Percentiles rank a stretch among this genome's conserved stretches.
Evolutionary conservation across 2,329 filamentous ascomycete genomes (phyloP).

Genomic region (Grosmannia serpens): DNA sequence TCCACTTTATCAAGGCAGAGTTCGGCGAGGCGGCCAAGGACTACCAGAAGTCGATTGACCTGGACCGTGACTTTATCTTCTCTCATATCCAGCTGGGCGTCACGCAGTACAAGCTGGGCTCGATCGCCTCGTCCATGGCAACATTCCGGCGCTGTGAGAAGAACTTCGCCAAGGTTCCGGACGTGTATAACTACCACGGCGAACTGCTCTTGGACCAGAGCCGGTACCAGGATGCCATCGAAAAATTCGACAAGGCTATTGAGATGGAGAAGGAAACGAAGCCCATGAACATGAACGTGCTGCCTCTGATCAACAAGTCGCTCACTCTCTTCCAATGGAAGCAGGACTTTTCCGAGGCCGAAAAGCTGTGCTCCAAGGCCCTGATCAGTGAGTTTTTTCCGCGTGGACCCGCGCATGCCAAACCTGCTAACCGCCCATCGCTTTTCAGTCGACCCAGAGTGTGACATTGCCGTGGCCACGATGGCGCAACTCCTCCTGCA

Average conservation of each 20-base stretch:
- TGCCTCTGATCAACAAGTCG: conserved; percentile 97
- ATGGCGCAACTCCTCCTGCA: conserved; percentile 97
- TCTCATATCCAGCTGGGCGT: conserved; percentile 98
- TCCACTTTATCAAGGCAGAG: conserved; percentile 95
- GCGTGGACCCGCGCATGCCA: too few species aligned
- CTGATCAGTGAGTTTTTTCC: conserved; percentile 59
- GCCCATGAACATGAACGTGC: conserved; percentile 91
- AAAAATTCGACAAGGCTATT: conserved; percentile 97
- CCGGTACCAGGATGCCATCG: conserved; percentile 88
- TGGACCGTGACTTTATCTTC: conserved; percentile 95
- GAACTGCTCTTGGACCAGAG: conserved; percentile 93
- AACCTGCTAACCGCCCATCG: background rate
- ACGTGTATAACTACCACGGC: conserved; percentile 99
- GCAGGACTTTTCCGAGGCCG: conserved; percentile 86
- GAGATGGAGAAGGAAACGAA: conserved; percentile 95
- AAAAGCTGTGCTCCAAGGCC: conserved; percentile 94
- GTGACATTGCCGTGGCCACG: conserved; percentile 95
- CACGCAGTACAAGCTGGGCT: conserved; percentile 99
- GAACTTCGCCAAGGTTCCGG: conserved; percentile 92
- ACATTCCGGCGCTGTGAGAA: conserved; percentile 96
- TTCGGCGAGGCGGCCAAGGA: conserved; percentile 91
- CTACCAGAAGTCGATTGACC: conserved; percentile 97
- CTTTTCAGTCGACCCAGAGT: conserved; percentile 79
- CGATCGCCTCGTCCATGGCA: conserved; percentile 93
- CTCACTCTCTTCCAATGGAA: conserved; percentile 97